A percentile compares a stretch with the other conserved stretches of the same genome.
phyloP scores from a whole-genome alignment of 2,329 filamentous ascomycete species.

The Zymoseptoria passerinii region DNA sequence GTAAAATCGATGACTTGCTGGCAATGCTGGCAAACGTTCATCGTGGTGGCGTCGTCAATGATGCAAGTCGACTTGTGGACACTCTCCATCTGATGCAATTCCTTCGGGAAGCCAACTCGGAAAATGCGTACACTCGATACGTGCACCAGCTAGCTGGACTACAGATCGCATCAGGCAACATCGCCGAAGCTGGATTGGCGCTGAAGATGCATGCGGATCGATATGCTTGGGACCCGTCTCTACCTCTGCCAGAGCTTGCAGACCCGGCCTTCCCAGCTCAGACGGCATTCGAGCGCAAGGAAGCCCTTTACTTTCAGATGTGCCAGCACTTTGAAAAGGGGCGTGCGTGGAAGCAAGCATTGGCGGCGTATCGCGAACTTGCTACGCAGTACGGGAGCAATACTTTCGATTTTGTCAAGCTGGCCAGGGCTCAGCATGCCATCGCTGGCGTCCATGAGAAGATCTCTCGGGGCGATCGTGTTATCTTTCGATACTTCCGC shows the following conservation, averaged over 20 bases:
- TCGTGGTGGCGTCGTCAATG: conserved; percentile 56
- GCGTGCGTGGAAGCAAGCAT: conserved; percentile 83
- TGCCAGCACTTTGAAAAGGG: conserved; percentile 92
- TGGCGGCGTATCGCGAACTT: conserved; percentile 83
- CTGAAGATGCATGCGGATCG: conserved; percentile 84
- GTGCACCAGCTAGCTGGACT: conserved; percentile 81
- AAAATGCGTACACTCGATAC: conserved; percentile 93
- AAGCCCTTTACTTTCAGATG: conserved; percentile 86
- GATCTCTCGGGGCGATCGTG: conserved; percentile 70
- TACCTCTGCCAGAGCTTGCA: conserved; percentile 54
- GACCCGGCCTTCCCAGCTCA: conserved; percentile 77
- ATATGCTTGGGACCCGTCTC: conserved; percentile 79
- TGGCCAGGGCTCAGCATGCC: conserved; percentile 79
- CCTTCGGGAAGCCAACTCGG: conserved; percentile 90
- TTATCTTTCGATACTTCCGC: conserved; percentile 80
- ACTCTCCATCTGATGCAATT: conserved; percentile 91
- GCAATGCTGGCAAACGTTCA: conserved; percentile 87
- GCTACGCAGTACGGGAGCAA: conserved; percentile 86
- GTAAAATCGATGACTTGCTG: conserved; percentile 80
- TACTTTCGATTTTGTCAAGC: conserved; percentile 81
- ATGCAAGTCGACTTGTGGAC: conserved; percentile 78
- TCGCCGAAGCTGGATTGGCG: conserved; percentile 80
- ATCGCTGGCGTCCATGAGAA: conserved; percentile 89
- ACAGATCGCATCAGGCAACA: conserved; percentile 67
- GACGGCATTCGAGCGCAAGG: conserved; percentile 84